phyloP scores from a whole-genome alignment of 2,329 filamentous ascomycete species.

The Ilyonectria robusta region DNA sequence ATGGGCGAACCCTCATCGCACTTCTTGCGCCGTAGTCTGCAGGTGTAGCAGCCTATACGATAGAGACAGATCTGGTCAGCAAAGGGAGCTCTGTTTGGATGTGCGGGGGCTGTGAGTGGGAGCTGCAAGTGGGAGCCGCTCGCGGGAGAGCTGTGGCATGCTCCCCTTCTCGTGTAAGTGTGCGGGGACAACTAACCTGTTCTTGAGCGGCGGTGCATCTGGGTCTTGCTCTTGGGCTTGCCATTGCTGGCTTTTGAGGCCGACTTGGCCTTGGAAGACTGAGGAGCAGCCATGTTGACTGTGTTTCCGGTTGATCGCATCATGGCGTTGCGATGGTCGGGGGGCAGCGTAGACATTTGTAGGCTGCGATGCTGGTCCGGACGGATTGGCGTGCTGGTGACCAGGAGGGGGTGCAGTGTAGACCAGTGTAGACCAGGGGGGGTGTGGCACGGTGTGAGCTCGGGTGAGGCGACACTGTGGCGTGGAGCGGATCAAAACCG shows the following conservation, averaged over 20 bases:
- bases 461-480: conserved; percentile 34
- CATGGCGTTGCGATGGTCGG: conserved; percentile 68
- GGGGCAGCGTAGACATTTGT: conserved; percentile 78
- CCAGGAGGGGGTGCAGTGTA: conserved; percentile 45
- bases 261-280: conserved; percentile 71
- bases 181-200: conserved; percentile 77
- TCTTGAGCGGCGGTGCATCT: conserved; percentile 94
- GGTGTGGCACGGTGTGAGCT: conserved; percentile 43
- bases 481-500: conserved; percentile 48
- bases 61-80: conserved; percentile 49
- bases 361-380: conserved; percentile 54
- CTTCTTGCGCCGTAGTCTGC: conserved; percentile 77
- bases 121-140: conserved; percentile 30
- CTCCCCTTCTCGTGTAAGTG: conserved; percentile 48
- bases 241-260: conserved; percentile 68
- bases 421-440: conserved; percentile 31
- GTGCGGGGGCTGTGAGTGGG: conserved; percentile 26
- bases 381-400: conserved; percentile 45
- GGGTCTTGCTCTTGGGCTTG: conserved; percentile 78
- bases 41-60: conserved; percentile 75
- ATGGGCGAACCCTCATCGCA: conserved; percentile 75
- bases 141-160: conserved; percentile 29
- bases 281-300: conserved; percentile 74
- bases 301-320: conserved; percentile 61
- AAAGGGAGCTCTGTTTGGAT: conserved; percentile 16